Evolutionary conservation across 208 protist species (phyloP), one percentile per base, ranked within the genome.

Genomic region (Trypanosomatidae sp.): DNA sequence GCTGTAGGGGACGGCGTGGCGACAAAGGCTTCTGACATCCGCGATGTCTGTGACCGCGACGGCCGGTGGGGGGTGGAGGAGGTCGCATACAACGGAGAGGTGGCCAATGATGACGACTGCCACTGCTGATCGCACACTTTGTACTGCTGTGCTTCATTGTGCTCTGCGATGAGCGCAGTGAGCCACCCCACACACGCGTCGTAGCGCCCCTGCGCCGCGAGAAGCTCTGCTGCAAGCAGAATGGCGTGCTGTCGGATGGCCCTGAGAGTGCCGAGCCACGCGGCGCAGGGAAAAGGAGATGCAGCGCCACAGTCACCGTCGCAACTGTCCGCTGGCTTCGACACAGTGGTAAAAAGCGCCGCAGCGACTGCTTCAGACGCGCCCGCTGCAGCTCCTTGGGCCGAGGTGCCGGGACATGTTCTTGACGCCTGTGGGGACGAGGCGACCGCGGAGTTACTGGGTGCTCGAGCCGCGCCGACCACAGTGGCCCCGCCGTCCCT

Each of bases 131-230:
- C 10, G 4, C 12, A 33, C 12, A 33, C 15, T 4, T 33, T 7
- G 53, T 59, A 59, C 68, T 62, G 52, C 46, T 66, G 43, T 1
- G 10, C 56, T 1, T 65, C 69, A 53, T 75, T 80, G 70, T 71
- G 69, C 70, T 80, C 76, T 10, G 47, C 64, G 0, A 80, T 67
- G 46, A 36, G 44, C 3, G 64, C 56, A 4, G 64, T 69, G 28
- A 80, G 55, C 46, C 56, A 47, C 25, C 69, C 64, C 46, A 76
- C 65, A 41, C 76, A 74, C 9, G 59, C 76, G 59, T 17, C 47
- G 69, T 76, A 80, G 30, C 76, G 70, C 30, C 76, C 76, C 50
- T 80, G 76, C 17, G 76, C 69, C 3, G 69, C 55, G 58, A 80
- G 76, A 0, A 76, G 33, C 47, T 80, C 70, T 10, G 69, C 66